Percentiles rank a stretch among this genome's conserved stretches.
Evolutionary conservation across 345 rosid species (phyloP).

Genomic region (Gossypium longicalyx): DNA sequence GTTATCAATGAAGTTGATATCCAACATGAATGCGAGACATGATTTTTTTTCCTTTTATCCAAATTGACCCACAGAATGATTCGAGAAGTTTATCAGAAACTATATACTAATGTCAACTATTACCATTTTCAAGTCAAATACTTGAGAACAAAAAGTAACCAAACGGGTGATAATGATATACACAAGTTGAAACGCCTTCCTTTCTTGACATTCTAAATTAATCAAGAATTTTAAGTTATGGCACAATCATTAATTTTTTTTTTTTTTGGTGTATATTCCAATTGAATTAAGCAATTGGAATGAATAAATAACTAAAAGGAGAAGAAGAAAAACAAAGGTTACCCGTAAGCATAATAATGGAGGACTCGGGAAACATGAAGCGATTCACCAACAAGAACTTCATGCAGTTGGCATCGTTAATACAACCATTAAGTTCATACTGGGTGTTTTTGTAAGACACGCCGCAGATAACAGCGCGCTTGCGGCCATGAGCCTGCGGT

Average conservation of each 20-base stretch:
- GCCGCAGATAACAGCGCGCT: slow-evolving; percentile 79
- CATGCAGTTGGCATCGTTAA: slow-evolving; percentile 84
- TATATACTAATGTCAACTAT: too few species aligned
- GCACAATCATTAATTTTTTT: background rate
- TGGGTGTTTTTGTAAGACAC: slow-evolving; percentile 50
- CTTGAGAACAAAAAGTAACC: too few species aligned
- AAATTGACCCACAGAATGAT: too few species aligned
- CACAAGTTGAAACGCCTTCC: too few species aligned
- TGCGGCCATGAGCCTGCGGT: slow-evolving; percentile 49
- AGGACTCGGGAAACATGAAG: slow-evolving; percentile 75
- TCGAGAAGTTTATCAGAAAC: too few species aligned
- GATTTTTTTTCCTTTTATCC: too few species aligned
- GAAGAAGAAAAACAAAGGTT: background rate
- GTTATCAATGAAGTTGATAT: too few species aligned
- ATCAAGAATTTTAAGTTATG: background rate
- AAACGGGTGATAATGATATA: too few species aligned
- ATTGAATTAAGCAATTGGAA: too few species aligned
- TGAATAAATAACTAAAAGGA: background rate
- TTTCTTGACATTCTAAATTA: background rate
- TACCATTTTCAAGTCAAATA: too few species aligned
- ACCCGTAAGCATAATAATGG: slow-evolving; percentile 79
- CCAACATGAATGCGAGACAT: too few species aligned
- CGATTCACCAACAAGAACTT: slow-evolving; percentile 72
- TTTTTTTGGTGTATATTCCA: too few species aligned
- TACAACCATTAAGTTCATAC: slow-evolving; percentile 73